Evolutionary conservation across 805 yeast genomes (phyloP).

Genomic region (Yarrowia sp.): DNA sequence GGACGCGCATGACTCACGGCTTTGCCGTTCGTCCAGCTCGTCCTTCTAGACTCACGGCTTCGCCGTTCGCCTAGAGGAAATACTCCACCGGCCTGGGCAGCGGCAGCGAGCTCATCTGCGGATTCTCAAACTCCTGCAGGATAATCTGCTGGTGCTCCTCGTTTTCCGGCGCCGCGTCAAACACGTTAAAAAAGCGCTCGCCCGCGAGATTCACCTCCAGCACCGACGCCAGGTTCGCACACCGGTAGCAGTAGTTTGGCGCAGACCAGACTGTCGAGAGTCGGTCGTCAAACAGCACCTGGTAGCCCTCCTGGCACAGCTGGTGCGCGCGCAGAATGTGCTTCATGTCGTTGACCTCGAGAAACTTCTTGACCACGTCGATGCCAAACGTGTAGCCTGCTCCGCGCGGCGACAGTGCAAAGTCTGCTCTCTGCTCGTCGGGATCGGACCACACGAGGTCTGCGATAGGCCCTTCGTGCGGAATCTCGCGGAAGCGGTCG

Average conservation of each 20-base stretch:
- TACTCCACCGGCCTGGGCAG: constrained; percentile 24
- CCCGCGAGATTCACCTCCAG: constrained; percentile 75
- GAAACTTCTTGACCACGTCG: constrained; percentile 84
- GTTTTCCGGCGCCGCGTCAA: constrained; percentile 96
- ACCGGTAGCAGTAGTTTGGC: constrained; percentile 94
- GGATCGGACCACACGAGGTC: constrained; percentile 99
- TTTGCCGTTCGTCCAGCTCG: too few species aligned
- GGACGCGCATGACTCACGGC: too few species aligned
- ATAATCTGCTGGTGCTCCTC: constrained; percentile 48
- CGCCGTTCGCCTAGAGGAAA: not conserved
- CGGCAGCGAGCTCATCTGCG: constrained; percentile 12
- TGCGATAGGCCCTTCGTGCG: constrained; percentile 99
- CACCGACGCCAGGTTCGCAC: constrained; percentile 98
- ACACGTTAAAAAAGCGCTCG: constrained; percentile 77
- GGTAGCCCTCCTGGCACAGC: constrained; percentile 93
- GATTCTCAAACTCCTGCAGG: constrained; percentile 34
- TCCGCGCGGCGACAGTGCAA: constrained; percentile 89
- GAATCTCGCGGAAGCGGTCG: constrained; percentile 90
- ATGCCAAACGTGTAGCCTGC: constrained; percentile 97
- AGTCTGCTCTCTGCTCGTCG: constrained; percentile 74
- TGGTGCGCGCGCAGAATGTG: constrained; percentile 94
- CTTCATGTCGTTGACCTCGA: constrained; percentile 70
- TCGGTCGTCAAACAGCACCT: constrained; percentile 82
- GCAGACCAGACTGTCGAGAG: constrained; percentile 98
- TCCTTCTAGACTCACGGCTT: too few species aligned